A percentile compares a stretch with the other conserved stretches of the same genome.
Evolutionary conservation across 2,329 filamentous ascomycete species (phyloP).

Genomic region (Didymella arachidicola): DNA sequence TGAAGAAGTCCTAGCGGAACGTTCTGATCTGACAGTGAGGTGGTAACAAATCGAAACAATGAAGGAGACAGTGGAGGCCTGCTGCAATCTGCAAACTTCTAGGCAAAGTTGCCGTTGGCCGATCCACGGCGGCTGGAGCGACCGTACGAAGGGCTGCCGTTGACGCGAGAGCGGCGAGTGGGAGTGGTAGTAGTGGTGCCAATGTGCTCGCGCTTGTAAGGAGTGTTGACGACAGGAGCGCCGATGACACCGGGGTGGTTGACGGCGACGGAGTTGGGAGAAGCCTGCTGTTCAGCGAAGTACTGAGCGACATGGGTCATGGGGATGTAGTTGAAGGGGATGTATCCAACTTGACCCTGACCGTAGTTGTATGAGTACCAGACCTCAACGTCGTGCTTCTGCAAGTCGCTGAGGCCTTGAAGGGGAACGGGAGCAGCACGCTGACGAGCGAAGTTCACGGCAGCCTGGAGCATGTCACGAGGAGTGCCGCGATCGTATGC

Average conservation of each 20-base stretch:
- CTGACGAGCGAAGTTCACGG: slow-evolving; percentile 29
- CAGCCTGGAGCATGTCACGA: slow-evolving; percentile 42
- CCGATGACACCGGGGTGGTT: slow-evolving; percentile 37
- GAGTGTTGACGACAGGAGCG: slow-evolving; percentile 20
- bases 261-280: slow-evolving; percentile 13
- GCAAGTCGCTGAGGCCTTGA: slow-evolving; percentile 24
- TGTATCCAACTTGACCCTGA: slow-evolving; percentile 28
- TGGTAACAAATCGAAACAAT: slow-evolving; percentile 25
- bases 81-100: slow-evolving; percentile 13
- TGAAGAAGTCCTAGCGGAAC: slow-evolving; percentile 22
- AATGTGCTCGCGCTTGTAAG: slow-evolving; percentile 15
- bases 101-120: slow-evolving; percentile 24
- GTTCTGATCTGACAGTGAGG: slow-evolving; percentile 24
- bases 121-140: slow-evolving; percentile 18
- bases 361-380: slow-evolving; percentile 34
- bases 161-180: slow-evolving; percentile 21
- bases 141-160: slow-evolving; percentile 16
- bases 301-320: slow-evolving; percentile 32
- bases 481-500: slow-evolving; percentile 82
- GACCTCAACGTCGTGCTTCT: slow-evolving; percentile 37
- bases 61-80: slow-evolving; percentile 8
- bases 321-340: slow-evolving; percentile 42
- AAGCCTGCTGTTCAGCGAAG: slow-evolving; percentile 25
- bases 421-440: slow-evolving; percentile 23
- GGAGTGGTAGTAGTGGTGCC: slow-evolving; percentile 19